Base-by-base conservation (phyloP, 352 stramenopile species). In the Pythium pyrilobum region DNA sequence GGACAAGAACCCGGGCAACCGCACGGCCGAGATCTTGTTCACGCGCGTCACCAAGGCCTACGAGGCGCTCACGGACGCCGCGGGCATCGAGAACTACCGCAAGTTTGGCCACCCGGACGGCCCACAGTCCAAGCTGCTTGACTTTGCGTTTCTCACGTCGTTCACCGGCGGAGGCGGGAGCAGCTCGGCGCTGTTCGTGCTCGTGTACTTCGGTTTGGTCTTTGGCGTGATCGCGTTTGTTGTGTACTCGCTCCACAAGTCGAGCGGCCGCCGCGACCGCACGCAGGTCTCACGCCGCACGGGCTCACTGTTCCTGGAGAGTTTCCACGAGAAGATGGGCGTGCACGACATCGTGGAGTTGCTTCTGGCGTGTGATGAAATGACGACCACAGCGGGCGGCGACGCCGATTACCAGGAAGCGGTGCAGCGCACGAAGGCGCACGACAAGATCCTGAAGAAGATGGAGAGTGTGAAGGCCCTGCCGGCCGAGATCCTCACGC, bases 41-140 rank as follows among this genome's bases (percentile, higher is more conserved):
- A 55, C 69, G 34, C 80, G 79, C 43, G 73, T 95, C 15, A 83
- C 79, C 33, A 95, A 95, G 57, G 84, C 84, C 5, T 95, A 95
- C 64, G 84, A 95, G 57, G 80, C 84, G 41, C 77, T 95, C 39
- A 92, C 84, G 13, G 72, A 92, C 65, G 67, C 72, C 4, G 51
- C 58, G 4, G 74, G 66, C 25, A 92, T 92, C 28, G 69, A 78
- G 31, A 95, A 95, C 54, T 95, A 82, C 56, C 71, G 67, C 41
- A 85, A 85, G 44, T 92, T 78, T 51, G 84, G 84, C 23, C 84
- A 95, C 52, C 84, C 84, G 16, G 84, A 95, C 44, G 84, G 84
- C 7, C 74, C 53, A 9, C 78, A 88, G 64, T 82, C 83, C n/a
- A 74, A 83, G 62, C 69, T 87, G 12, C 75, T 90, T 59, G 62